phyloP scores from a whole-genome alignment of 257 asterid species.

The Solanum rostratum region DNA sequence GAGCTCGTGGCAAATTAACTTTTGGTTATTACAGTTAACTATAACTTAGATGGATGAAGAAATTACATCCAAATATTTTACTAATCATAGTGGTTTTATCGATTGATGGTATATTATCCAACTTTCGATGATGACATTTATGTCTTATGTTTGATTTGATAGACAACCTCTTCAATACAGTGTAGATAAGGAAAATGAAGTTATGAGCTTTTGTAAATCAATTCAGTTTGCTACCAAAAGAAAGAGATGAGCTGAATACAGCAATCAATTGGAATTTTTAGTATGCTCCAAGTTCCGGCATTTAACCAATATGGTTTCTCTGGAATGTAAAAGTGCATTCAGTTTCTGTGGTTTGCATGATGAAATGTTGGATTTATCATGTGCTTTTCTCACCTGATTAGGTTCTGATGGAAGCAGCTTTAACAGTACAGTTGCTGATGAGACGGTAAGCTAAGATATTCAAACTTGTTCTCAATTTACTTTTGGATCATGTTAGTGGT shows the following conservation, averaged over 20 bases:
- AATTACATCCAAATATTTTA: background rate
- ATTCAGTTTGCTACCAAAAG: background rate
- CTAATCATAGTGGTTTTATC: background rate
- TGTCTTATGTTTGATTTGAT: background rate
- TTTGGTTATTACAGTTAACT: background rate
- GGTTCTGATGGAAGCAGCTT: slow-evolving; percentile 77
- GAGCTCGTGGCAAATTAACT: background rate
- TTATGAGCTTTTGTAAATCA: background rate
- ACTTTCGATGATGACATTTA: background rate
- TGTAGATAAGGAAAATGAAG: background rate
- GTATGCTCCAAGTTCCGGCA: background rate
- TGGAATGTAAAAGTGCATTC: background rate
- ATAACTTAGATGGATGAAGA: background rate
- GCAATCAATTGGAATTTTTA: background rate
- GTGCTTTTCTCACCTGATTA: slow-evolving; percentile 17
- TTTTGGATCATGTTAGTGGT: background rate
- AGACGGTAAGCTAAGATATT: slow-evolving; percentile 35
- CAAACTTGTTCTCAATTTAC: background rate
- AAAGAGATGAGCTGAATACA: background rate
- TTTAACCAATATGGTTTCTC: background rate
- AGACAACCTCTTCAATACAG: background rate
- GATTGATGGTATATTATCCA: background rate
- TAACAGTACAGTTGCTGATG: slow-evolving; percentile 85
- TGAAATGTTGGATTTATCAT: background rate
- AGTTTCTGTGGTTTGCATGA: background rate